Conservation (phyloP, 441 rosid genomes). For the Kokia cookei region DNA sequence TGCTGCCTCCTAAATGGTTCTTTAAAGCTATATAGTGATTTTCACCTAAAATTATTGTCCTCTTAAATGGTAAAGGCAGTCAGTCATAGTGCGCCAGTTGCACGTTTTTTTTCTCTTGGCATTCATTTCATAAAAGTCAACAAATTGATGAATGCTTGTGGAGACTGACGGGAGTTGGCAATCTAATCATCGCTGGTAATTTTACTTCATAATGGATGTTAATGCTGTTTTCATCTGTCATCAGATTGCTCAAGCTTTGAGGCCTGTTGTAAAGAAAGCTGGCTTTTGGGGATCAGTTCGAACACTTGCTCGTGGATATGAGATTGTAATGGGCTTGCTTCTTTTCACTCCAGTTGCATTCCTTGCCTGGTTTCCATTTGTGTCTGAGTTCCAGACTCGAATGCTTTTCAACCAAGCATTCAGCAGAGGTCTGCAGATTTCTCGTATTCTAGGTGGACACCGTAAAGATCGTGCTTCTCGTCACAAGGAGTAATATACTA, state of each 20-base stretch:
- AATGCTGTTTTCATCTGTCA: background rate
- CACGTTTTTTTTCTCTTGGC: background rate
- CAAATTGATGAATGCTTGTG: background rate
- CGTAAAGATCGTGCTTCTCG: conserved; percentile 76
- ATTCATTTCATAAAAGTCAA: background rate
- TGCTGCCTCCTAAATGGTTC: background rate
- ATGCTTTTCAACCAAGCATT: conserved; percentile 99
- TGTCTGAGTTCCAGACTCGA: conserved; percentile 97
- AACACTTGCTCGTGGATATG: conserved; percentile 93
- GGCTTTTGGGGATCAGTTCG: conserved; percentile 93
- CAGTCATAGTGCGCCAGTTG: background rate
- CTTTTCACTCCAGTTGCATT: conserved; percentile 96
- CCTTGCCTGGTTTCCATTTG: conserved; percentile 98
- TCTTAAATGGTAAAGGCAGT: background rate
- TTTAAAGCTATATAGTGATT: background rate
- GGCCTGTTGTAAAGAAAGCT: conserved; percentile 55
- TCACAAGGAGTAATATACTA: conserved; percentile 51
- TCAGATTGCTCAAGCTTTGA: conserved; percentile 95
- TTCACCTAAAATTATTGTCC: background rate
- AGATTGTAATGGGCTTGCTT: conserved; percentile 87
- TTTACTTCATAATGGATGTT: background rate
- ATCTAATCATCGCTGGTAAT: background rate
- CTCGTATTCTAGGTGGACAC: conserved; percentile 96
- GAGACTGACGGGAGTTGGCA: background rate
- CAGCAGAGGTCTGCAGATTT: conserved; percentile 98